These are phyloP conservation scores for Exobasidium cylindrosporum DNA, from an alignment of 1,284 basidiomycete species.

Conservation along the genomic window DNA sequence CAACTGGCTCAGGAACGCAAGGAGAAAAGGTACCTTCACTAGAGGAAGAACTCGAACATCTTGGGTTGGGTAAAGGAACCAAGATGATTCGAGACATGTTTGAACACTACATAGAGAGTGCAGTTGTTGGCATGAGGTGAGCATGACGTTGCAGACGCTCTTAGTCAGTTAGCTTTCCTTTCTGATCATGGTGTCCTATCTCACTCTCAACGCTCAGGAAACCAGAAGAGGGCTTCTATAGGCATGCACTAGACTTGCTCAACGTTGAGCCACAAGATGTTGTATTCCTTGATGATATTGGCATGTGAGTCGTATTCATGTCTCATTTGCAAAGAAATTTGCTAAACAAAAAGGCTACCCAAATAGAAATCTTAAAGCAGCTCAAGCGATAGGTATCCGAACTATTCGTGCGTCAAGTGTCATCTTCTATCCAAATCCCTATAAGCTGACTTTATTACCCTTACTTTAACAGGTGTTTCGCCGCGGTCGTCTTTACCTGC, in stretches of 20 bases:
- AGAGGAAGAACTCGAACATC: slow-evolving; percentile 40
- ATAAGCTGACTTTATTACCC: no score
- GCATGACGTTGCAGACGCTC: no score
- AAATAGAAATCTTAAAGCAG: slow-evolving; percentile 54
- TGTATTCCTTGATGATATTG: slow-evolving; percentile 56
- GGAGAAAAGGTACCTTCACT: slow-evolving; percentile 22
- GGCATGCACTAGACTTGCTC: slow-evolving; percentile 48
- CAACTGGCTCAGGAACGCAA: slow-evolving; percentile 15
- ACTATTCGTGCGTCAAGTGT: slow-evolving; percentile 52
- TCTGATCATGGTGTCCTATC: neutral
- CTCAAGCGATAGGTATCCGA: slow-evolving; percentile 50
- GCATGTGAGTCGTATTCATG: slow-evolving; percentile 20
- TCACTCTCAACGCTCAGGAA: slow-evolving; percentile 50
- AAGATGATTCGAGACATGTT: slow-evolving; percentile 44
- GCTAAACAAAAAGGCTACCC: no score
- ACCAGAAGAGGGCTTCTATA: slow-evolving; percentile 55
- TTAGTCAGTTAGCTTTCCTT: slow-evolving; percentile 25
- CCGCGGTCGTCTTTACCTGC: slow-evolving; percentile 10
- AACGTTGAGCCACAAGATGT: slow-evolving; percentile 45
- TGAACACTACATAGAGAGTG: slow-evolving; percentile 54
- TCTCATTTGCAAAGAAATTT: no score
- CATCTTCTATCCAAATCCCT: no score
- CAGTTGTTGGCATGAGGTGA: slow-evolving; percentile 52
- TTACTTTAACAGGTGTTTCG: neutral
- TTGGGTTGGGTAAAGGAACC: slow-evolving; percentile 31